These are phyloP conservation scores for Musa acuminata DNA, from an alignment of 176 grass and related monocot genomes.

Conservation along the genomic window DNA sequence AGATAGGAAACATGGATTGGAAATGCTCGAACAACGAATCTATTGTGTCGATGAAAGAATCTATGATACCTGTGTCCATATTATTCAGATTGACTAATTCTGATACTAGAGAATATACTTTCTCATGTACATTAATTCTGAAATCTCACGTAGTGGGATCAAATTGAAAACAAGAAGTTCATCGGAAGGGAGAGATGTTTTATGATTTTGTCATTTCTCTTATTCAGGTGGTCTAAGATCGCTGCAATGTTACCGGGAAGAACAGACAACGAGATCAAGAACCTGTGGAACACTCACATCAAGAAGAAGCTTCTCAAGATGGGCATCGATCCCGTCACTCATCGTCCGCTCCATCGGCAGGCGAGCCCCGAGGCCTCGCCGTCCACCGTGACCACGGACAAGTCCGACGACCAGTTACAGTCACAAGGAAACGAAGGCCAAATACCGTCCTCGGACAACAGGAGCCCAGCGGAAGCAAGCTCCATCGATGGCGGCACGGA, in stretches of 20 bases:
- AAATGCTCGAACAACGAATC: too few relatives aligned
- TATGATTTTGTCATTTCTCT: neutral
- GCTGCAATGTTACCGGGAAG: conserved; percentile 11
- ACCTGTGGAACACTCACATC: conserved; percentile 27
- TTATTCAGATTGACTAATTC: too few relatives aligned
- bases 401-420: neutral
- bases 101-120: too few relatives aligned
- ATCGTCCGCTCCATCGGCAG: neutral
- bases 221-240: conserved; percentile 25
- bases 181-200: too few relatives aligned
- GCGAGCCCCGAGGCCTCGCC: neutral
- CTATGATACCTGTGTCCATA: too few relatives aligned
- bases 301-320: conserved; percentile 26
- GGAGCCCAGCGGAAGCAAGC: neutral
- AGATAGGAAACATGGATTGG: too few relatives aligned
- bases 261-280: conserved; percentile 29
- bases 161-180: too few relatives aligned
- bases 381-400: neutral
- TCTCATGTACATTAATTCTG: too few relatives aligned
- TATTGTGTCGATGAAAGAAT: too few relatives aligned
- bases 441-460: neutral
- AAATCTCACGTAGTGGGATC: too few relatives aligned
- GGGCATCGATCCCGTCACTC: conserved; percentile 16
- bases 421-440: neutral
- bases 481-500: neutral